Evolutionary conservation across 2,329 filamentous ascomycete species (phyloP).

Genomic region (Dactylella cylindrospora): DNA sequence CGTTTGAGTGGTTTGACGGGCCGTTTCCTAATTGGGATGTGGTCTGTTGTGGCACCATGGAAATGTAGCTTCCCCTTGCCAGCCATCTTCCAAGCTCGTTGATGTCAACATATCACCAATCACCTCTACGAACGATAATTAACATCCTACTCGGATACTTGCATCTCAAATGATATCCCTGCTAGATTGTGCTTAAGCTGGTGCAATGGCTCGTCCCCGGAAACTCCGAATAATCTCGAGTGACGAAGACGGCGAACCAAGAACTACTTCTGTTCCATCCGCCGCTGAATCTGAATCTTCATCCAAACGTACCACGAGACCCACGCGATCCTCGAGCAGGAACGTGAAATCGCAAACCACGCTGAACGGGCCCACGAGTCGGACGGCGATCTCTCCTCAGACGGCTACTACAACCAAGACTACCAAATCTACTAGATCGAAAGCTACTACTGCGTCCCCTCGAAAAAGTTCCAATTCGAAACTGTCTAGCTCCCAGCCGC

Average conservation of each 20-base stretch:
- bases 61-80: no score
- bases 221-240: constrained; percentile 42
- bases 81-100: no score
- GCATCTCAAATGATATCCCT: no score
- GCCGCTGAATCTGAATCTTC: not conserved
- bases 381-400: not conserved
- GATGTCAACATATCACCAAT: no score
- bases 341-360: constrained; percentile 2
- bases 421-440: constrained; percentile 9
- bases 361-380: constrained; percentile 9
- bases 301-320: constrained; percentile 13
- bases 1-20: no score
- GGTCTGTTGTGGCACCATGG: no score
- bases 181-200: no score
- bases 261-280: not conserved
- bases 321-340: constrained; percentile 19
- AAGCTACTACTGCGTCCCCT: constrained; percentile 13
- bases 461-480: constrained; percentile 21
- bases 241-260: constrained; percentile 22
- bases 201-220: constrained; percentile 39
- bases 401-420: not conserved
- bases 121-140: no score
- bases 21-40: no score
- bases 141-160: no score
- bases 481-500: not conserved